phyloP scores from a whole-genome alignment of 257 asterid genomes.

The Prunella vulgaris region DNA sequence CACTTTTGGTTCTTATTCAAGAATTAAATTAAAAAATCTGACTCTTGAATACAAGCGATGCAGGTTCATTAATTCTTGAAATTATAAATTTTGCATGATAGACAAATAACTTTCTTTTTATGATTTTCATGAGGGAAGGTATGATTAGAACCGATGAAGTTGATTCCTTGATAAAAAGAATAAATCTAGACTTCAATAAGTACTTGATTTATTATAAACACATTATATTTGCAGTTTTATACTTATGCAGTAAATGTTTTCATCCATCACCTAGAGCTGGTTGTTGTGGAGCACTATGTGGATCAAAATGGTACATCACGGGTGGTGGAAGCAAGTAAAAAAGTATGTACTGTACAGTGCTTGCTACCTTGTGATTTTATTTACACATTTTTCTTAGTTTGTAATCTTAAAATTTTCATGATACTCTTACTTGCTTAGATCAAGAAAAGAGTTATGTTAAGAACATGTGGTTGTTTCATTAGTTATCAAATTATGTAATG shows the following conservation, averaged over 20 bases:
- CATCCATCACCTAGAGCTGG: conserved; percentile 99
- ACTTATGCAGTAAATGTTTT: conserved; percentile 18
- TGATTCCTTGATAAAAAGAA: not conserved
- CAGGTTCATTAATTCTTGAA: too few relatives aligned
- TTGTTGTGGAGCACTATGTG: conserved; percentile 90
- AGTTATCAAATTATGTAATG: too few relatives aligned
- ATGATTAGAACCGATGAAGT: not conserved
- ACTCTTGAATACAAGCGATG: too few relatives aligned
- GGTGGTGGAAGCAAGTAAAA: conserved; percentile 97
- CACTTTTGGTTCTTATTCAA: not conserved
- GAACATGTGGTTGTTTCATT: not conserved
- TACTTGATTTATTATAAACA: not conserved
- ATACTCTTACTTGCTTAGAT: not conserved
- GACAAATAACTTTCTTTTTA: not conserved
- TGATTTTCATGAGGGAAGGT: not conserved
- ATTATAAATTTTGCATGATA: too few relatives aligned
- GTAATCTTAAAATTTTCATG: conserved; percentile 1
- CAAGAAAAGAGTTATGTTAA: conserved; percentile 6
- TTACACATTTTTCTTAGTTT: conserved; percentile 9
- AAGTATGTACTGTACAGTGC: conserved; percentile 40
- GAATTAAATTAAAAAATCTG: too few relatives aligned
- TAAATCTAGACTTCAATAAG: too few relatives aligned
- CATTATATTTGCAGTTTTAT: not conserved
- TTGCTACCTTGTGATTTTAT: not conserved
- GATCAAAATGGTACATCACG: conserved; percentile 92